These are phyloP conservation scores for Cicer chorassanicum DNA, from an alignment of 306 rosid species.

Conservation along the genomic window DNA sequence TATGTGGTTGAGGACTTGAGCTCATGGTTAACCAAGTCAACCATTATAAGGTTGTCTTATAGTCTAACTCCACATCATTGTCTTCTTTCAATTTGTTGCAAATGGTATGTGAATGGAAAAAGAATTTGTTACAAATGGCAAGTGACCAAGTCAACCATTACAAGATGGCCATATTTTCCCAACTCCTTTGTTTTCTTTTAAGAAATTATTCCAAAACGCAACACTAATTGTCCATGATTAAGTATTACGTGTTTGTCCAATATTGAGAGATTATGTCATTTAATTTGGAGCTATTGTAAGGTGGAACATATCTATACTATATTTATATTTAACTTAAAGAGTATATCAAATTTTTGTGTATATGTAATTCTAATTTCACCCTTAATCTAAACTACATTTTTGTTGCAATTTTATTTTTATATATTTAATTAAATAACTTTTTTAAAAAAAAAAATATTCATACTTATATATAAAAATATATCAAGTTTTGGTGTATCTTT, in stretches of 20 bases:
- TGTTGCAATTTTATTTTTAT: no score
- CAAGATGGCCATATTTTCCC: not conserved
- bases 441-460: no score
- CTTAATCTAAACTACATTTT: no score
- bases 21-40: constrained; percentile 38
- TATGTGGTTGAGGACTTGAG: constrained; percentile 9
- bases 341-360: no score
- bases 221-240: not conserved
- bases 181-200: not conserved
- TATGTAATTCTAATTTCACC: no score
- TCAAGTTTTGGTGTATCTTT: no score
- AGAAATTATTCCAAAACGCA: not conserved
- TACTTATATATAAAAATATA: no score
- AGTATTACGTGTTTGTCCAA: constrained; percentile 7
- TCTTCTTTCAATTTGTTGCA: constrained; percentile 1
- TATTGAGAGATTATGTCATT: not conserved
- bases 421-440: no score
- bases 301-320: not conserved
- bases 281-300: not conserved
- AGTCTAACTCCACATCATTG: constrained; percentile 19
- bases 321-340: no score
- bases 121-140: not conserved
- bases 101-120: no score
- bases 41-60: constrained; percentile 40
- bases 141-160: constrained; percentile 21